Percentiles rank a stretch among this genome's conserved stretches.
phyloP scores from a whole-genome alignment of 441 rosid genomes.

The Pelargonium australe region DNA sequence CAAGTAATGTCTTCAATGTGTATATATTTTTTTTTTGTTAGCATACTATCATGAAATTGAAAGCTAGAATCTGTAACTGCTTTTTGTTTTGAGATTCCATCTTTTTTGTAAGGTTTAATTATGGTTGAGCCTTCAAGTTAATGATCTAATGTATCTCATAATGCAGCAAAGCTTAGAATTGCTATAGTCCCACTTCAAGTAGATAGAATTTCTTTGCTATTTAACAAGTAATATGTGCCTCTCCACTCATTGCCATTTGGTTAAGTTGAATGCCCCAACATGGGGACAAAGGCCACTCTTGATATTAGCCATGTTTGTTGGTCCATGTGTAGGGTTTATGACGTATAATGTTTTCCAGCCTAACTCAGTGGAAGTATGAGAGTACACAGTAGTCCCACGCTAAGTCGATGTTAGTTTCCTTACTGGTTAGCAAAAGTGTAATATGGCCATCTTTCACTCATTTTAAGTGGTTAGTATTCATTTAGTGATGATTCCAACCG shows the following conservation, averaged over 20 bases:
- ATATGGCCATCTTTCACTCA: too few relatives aligned
- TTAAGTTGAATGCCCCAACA: too few relatives aligned
- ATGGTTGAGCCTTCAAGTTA: too few relatives aligned
- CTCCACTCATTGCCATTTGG: too few relatives aligned
- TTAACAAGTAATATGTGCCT: background rate
- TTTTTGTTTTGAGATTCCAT: background rate
- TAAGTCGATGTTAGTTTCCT: background rate
- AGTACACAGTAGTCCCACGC: too few relatives aligned
- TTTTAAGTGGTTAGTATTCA: too few relatives aligned
- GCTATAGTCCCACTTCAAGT: background rate
- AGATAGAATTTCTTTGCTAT: background rate
- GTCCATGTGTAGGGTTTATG: background rate
- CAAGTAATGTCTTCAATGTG: constrained; percentile 44
- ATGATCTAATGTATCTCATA: background rate
- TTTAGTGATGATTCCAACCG: too few relatives aligned
- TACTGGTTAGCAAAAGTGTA: background rate
- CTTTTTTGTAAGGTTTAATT: too few relatives aligned
- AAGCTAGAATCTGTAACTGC: background rate
- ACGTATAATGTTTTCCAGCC: background rate
- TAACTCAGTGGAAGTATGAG: background rate
- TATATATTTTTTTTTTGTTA: constrained; percentile 3
- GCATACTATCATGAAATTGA: background rate
- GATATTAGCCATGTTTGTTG: background rate
- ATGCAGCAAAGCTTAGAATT: background rate
- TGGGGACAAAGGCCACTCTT: too few relatives aligned